Evolutionary conservation across 768 basidiomycete species (phyloP).

Genomic region (Candolleomyces aberdarensis): DNA sequence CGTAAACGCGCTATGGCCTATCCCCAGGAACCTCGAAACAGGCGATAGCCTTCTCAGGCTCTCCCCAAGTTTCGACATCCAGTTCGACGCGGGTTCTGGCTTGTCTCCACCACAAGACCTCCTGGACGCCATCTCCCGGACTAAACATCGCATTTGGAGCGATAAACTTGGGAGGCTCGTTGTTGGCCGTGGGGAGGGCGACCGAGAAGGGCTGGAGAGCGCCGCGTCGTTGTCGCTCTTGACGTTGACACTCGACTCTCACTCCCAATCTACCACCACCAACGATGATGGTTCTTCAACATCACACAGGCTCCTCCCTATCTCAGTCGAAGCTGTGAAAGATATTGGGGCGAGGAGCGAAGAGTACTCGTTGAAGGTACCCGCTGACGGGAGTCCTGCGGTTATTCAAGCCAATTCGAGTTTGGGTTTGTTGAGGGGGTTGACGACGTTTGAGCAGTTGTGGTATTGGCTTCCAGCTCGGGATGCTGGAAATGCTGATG

Average conservation of each 20-base stretch:
- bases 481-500: constrained; percentile 21
- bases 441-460: constrained; percentile 75
- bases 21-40: constrained; percentile 43
- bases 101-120: constrained; percentile 52
- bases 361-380: constrained; percentile 55
- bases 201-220: constrained; percentile 31
- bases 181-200: constrained; percentile 53
- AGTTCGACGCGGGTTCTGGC: constrained; percentile 26
- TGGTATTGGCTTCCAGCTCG: constrained; percentile 49
- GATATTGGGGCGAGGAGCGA: constrained; percentile 52
- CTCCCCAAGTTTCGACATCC: constrained; percentile 48
- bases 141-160: constrained; percentile 37
- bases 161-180: constrained; percentile 62
- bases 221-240: constrained; percentile 44
- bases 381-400: constrained; percentile 51
- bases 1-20: constrained; percentile 41
- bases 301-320: constrained; percentile 30
- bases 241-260: constrained; percentile 36
- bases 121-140: constrained; percentile 50
- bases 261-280: not conserved
- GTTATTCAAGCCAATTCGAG: constrained; percentile 58
- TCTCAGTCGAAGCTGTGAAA: constrained; percentile 51
- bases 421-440: constrained; percentile 64
- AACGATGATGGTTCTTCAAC: too few relatives aligned
- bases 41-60: constrained; percentile 45